Base-by-base conservation (phyloP, 2,329 filamentous ascomycete genomes). In the Ophiosphaerella narmari region DNA sequence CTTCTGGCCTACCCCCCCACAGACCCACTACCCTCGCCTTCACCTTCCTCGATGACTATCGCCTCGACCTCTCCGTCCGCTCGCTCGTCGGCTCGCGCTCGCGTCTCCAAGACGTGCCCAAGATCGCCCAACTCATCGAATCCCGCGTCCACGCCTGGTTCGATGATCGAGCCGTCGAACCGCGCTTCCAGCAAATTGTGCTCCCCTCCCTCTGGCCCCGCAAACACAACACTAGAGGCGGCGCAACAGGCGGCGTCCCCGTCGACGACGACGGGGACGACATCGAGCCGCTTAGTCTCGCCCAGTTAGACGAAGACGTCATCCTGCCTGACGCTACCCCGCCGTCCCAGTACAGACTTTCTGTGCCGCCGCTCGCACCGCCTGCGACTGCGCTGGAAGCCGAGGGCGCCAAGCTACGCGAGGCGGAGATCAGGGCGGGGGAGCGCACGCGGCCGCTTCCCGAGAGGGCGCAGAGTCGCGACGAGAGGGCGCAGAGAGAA, bases 31-130 rank as follows among this genome's bases (percentile, higher is more conserved):
- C 91, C 69, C 88, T 99, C 72, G 90, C 90, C 0, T 97, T 99
- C 74, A 95, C 91, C 48, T 99, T 99, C 68, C 81, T 93, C 31
- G 89, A 93, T 70, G 90, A 94, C 75, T 95, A 95, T 75, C 81
- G 90, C 23, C 80, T 95, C 16, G 90, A 94, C 71, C 87, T 95
- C 56, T 90, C 87, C 3, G 89, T 93, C 24, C 83, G 89, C 54
- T 91, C 88, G 45, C 80, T 94, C 12, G 82, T 95, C 5, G 90
- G 90, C 32, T 90, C 86, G 51, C 83, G 90, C n/a, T 89, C 87
- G 3, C 81, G 89, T 13, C 76, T 95, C 3, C 89, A 94, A 67
- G 90, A 95, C 69, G 89, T 95, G 1, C 90, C 90, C 24, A 95
- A 95, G 70, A 93, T 95, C 63, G 90, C 90, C 0, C 89, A 93